Percentiles rank a stretch among this genome's conserved stretches.
phyloP scores from a whole-genome alignment of 441 rosid species.

The Croton setiger region DNA sequence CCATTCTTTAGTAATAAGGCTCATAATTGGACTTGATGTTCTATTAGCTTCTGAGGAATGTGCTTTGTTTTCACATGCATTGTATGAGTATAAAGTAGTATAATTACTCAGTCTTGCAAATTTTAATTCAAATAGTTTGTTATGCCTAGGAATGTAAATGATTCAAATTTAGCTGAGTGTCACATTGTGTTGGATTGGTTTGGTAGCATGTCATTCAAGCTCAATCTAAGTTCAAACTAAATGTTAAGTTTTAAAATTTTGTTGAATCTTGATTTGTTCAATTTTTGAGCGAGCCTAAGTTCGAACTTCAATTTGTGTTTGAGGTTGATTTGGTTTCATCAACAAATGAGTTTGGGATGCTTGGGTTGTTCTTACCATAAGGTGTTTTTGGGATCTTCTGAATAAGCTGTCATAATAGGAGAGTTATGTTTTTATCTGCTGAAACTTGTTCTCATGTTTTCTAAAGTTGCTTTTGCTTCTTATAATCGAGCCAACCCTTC shows the following conservation, averaged over 20 bases:
- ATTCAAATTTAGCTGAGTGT: no score
- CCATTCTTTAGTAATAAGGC: neutral
- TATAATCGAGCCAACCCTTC: neutral
- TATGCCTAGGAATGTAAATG: no score
- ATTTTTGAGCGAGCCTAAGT: no score
- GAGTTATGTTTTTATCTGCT: neutral
- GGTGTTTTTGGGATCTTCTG: neutral
- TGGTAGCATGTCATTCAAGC: no score
- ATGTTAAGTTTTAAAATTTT: no score
- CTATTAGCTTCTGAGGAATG: neutral
- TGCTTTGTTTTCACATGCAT: neutral
- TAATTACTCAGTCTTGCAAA: neutral
- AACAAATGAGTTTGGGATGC: no score
- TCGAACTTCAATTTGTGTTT: no score
- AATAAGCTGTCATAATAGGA: neutral
- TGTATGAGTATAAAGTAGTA: neutral
- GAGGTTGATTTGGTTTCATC: no score
- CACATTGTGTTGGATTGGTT: no score
- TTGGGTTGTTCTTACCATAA: no score
- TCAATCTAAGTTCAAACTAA: no score
- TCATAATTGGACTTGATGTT: neutral
- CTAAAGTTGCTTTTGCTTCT: neutral
- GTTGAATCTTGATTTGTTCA: no score
- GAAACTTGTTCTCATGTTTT: neutral
- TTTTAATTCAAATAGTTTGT: neutral